Percentiles rank a stretch among this genome's conserved stretches.
phyloP scores from a whole-genome alignment of 371 early-diverging fungal species.

The Rhizoclosmatium hyalinum region DNA sequence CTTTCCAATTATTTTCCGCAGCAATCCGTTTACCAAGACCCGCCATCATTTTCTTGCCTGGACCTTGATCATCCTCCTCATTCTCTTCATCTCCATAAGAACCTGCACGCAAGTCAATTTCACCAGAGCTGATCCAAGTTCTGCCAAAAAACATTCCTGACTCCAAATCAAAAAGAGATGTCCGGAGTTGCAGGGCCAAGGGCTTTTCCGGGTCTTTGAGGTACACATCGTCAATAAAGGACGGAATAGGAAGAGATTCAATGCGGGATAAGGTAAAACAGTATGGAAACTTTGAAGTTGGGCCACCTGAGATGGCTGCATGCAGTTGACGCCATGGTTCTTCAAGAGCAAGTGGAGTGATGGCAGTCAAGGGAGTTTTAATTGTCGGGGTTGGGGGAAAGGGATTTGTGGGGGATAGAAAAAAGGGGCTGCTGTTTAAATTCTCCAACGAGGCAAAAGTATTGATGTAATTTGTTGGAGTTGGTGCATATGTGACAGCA shows the following conservation, averaged over 20 bases:
- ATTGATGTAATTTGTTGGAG: neutral
- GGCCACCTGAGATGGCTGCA: slow-evolving; percentile 22
- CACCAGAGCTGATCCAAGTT: slow-evolving; percentile 44
- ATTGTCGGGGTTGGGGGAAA: neutral
- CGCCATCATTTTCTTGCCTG: neutral
- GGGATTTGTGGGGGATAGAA: neutral
- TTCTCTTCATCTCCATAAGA: neutral
- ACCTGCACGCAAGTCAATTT: slow-evolving; percentile 26
- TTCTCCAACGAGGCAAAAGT: neutral
- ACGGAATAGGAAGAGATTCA: slow-evolving; percentile 28
- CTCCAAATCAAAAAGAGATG: slow-evolving; percentile 49
- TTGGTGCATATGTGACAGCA: slow-evolving; percentile 4
- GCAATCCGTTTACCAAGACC: neutral
- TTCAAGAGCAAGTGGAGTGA: slow-evolving; percentile 23
- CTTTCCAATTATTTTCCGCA: neutral
- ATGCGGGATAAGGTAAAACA: slow-evolving; percentile 14
- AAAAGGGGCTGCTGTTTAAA: neutral
- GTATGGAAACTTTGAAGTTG: slow-evolving; percentile 35
- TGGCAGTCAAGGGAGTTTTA: neutral
- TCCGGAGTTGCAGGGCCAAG: slow-evolving; percentile 35
- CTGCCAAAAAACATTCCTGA: slow-evolving; percentile 45
- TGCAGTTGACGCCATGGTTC: slow-evolving; percentile 24
- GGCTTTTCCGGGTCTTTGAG: slow-evolving; percentile 11
- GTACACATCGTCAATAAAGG: slow-evolving; percentile 24
- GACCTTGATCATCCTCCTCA: neutral